These are phyloP conservation scores for Xylaria curta DNA, from an alignment of 495 filamentous ascomycete species.

Conservation along the genomic window DNA sequence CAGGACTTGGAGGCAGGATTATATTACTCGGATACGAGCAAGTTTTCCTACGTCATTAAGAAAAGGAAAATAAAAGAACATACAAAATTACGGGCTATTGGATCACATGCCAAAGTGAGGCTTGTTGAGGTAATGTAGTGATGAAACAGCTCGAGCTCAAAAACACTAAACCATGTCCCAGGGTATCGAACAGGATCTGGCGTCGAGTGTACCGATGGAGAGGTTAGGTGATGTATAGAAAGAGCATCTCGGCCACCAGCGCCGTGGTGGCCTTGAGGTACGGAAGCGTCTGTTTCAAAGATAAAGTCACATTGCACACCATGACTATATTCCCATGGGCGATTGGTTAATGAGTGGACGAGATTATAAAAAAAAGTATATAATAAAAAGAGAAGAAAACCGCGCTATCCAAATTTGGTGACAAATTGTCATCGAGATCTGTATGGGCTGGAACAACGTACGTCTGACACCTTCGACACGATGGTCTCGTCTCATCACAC, in stretches of 20 bases:
- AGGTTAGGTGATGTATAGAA: constrained; percentile 22
- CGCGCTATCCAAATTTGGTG: not conserved
- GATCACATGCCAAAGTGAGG: constrained; percentile 32
- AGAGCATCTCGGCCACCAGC: constrained; percentile 10
- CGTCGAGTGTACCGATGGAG: constrained; percentile 9
- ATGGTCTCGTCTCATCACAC: constrained; percentile 26
- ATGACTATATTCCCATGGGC: constrained; percentile 8
- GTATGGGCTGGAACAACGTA: constrained; percentile 7
- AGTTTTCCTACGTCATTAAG: not conserved
- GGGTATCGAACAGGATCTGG: not conserved
- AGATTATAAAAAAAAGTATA: too few relatives aligned
- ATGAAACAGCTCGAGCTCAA: constrained; percentile 40
- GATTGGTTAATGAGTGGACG: not conserved
- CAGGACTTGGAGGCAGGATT: not conserved
- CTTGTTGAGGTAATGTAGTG: constrained; percentile 35
- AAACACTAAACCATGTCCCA: constrained; percentile 27
- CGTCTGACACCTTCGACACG: constrained; percentile 25
- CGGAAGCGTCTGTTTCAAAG: not conserved
- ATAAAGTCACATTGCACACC: constrained; percentile 20
- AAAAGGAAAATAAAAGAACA: not conserved
- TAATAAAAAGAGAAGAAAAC: not conserved
- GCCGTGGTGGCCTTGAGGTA: not conserved
- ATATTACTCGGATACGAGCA: not conserved
- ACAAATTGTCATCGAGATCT: not conserved
- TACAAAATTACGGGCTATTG: constrained; percentile 31